These are phyloP conservation scores for Amesomyces nigricolor DNA, from an alignment of 2,329 filamentous ascomycete genomes.

Conservation along the genomic window DNA sequence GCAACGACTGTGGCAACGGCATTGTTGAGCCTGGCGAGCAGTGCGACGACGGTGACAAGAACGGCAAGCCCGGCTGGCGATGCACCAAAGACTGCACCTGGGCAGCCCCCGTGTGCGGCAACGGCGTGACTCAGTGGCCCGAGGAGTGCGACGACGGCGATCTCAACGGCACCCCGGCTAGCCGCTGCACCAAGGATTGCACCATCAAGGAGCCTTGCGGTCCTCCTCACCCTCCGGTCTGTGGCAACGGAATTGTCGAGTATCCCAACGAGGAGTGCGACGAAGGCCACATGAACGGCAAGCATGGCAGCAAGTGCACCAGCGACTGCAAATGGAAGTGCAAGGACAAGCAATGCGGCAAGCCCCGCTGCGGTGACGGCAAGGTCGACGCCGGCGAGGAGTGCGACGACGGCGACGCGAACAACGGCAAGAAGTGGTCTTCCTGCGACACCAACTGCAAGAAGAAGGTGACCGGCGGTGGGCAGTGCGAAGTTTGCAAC, in stretches of 20 bases:
- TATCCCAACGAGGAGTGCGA: constrained; percentile 16
- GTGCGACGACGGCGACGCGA: constrained; percentile 16
- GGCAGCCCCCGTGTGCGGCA: constrained; percentile 11
- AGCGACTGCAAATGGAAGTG: constrained; percentile 4
- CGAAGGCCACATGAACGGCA: constrained; percentile 16
- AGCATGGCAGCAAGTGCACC: constrained; percentile 13
- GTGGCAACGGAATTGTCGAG: constrained; percentile 19
- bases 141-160: constrained; percentile 22
- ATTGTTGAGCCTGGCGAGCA: constrained; percentile 18
- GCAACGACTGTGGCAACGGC: constrained; percentile 15
- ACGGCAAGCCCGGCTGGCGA: constrained; percentile 10
- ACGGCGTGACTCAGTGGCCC: constrained; percentile 17
- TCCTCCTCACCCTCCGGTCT: constrained; percentile 14
- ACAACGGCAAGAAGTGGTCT: constrained; percentile 14
- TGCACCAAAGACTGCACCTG: constrained; percentile 15
- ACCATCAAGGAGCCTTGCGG: constrained; percentile 11
- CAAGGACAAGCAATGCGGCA: background rate
- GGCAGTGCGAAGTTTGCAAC: constrained; percentile 17
- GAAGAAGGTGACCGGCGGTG: background rate
- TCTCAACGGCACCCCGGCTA: constrained; percentile 12
- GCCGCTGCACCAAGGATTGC: constrained; percentile 13
- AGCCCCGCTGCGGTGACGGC: constrained; percentile 7
- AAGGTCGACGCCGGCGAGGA: constrained; percentile 13
- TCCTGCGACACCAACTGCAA: constrained; percentile 14
- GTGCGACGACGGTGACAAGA: constrained; percentile 18